These are phyloP conservation scores for Colletotrichum kahawae DNA, from an alignment of 2,329 filamentous ascomycete species.

Conservation along the genomic window DNA sequence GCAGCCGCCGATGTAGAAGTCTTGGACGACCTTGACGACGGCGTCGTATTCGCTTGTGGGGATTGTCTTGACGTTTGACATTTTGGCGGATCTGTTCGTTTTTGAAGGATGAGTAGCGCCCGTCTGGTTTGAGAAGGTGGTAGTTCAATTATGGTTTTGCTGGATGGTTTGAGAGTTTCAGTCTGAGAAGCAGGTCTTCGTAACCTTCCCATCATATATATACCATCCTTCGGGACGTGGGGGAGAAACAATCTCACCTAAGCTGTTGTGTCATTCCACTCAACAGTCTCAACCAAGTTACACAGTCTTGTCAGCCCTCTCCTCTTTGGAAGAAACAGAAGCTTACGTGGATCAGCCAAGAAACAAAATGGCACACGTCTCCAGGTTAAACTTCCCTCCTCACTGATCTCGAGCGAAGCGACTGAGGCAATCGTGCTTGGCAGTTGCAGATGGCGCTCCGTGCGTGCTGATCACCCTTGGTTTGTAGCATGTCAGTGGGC, in stretches of 20 bases:
- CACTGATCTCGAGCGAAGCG: not conserved
- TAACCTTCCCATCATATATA: not conserved
- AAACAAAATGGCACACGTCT: not conserved
- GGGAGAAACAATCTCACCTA: not conserved
- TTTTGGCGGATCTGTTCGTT: not conserved
- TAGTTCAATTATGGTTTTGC: not conserved
- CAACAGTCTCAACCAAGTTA: not conserved
- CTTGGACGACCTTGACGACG: not conserved
- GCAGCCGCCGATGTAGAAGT: not conserved
- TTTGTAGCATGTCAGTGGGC: not conserved
- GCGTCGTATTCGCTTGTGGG: not conserved
- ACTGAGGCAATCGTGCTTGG: not conserved
- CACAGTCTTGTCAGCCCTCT: not conserved
- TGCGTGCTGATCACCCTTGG: not conserved
- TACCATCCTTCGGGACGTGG: not conserved
- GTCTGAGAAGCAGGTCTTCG: not conserved
- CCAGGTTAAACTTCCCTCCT: not conserved
- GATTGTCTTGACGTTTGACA: not conserved
- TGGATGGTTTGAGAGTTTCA: not conserved
- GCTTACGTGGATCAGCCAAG: not conserved
- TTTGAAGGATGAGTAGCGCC: not conserved
- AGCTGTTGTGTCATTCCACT: not conserved
- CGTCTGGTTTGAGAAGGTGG: not conserved
- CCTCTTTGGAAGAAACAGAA: not conserved
- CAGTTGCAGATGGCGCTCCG: not conserved